Conservation (phyloP, 1,284 basidiomycete genomes). For the Ganoderma sinense region DNA sequence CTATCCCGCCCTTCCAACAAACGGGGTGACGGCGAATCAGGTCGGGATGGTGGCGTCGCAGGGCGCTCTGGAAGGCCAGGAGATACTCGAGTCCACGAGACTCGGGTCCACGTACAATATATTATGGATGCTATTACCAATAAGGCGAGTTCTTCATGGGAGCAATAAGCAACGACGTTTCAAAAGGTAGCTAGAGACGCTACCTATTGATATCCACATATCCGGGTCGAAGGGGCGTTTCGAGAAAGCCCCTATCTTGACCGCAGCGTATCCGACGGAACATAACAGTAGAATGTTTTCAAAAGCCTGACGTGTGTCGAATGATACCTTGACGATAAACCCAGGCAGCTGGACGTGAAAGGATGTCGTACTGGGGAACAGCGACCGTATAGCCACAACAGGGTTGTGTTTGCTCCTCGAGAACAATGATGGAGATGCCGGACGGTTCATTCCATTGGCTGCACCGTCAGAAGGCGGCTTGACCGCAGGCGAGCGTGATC, state of each 20-base stretch:
- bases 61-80: slow-evolving; percentile 36
- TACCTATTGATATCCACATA: slow-evolving; percentile 56
- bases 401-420: slow-evolving; percentile 34
- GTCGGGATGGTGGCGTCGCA: slow-evolving; percentile 39
- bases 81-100: slow-evolving; percentile 45
- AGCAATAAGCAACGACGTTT: slow-evolving; percentile 24
- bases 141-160: slow-evolving; percentile 61
- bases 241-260: slow-evolving; percentile 39
- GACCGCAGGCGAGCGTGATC: slow-evolving; percentile 63
- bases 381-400: slow-evolving; percentile 31
- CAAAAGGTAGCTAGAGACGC: background rate
- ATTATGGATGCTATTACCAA: slow-evolving; percentile 64
- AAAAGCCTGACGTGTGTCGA: slow-evolving; percentile 63
- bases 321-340: slow-evolving; percentile 51
- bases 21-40: slow-evolving; percentile 54
- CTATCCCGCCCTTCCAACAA: slow-evolving; percentile 52
- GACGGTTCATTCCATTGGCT: slow-evolving; percentile 39
- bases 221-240: slow-evolving; percentile 34
- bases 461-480: slow-evolving; percentile 36
- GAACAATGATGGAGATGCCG: slow-evolving; percentile 39
- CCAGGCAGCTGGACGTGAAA: slow-evolving; percentile 51
- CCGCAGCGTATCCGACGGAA: slow-evolving; percentile 56
- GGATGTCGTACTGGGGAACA: slow-evolving; percentile 54
- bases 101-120: slow-evolving; percentile 72
- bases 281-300: slow-evolving; percentile 62